A percentile compares a stretch with the other conserved stretches of the same genome.
These are phyloP conservation scores for Gossypium schwendimanii DNA, from an alignment of 441 rosid genomes.

Conservation along the genomic window DNA sequence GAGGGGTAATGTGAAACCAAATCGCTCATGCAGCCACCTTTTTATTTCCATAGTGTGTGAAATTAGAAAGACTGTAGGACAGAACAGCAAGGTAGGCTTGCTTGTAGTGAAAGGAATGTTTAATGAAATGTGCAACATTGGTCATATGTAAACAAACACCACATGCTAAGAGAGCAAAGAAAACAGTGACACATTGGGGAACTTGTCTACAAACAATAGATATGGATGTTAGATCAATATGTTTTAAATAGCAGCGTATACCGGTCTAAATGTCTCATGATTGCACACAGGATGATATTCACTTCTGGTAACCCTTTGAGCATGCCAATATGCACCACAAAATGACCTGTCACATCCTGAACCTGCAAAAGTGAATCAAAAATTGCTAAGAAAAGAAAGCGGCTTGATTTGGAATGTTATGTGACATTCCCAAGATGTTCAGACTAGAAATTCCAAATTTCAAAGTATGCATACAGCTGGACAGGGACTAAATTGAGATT, in stretches of 20 bases:
- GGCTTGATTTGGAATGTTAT: neutral
- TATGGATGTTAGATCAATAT: neutral
- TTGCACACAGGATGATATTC: slow-evolving; percentile 42
- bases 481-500: neutral
- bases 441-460: neutral
- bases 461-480: neutral
- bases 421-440: neutral
- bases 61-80: neutral
- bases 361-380: slow-evolving; percentile 41
- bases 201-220: neutral
- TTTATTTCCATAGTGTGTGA: neutral
- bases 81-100: neutral
- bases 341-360: slow-evolving; percentile 75
- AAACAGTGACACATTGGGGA: neutral
- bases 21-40: neutral
- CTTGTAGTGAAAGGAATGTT: neutral
- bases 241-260: slow-evolving; percentile 23
- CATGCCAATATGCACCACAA: slow-evolving; percentile 83
- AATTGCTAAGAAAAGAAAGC: neutral
- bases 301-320: slow-evolving; percentile 38
- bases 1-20: neutral
- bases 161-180: neutral
- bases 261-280: slow-evolving; percentile 55
- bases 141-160: neutral
- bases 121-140: neutral